phyloP scores from a whole-genome alignment of 495 filamentous ascomycete genomes.

The Penicillium coprophilum region DNA sequence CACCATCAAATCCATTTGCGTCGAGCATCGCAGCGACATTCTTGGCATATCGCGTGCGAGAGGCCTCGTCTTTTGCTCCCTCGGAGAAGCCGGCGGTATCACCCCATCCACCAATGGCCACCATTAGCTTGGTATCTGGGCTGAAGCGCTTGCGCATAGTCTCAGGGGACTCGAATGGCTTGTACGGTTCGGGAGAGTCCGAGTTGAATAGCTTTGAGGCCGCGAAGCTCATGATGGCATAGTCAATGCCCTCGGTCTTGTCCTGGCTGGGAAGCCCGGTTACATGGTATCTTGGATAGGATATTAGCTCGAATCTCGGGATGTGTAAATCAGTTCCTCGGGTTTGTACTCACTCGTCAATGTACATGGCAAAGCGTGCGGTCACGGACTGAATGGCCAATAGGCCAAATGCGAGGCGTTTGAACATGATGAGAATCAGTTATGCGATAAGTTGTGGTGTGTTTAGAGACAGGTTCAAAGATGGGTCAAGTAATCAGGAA shows the following conservation, averaged over 20 bases:
- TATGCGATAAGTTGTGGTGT: not conserved
- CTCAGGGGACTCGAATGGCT: conserved; percentile 60
- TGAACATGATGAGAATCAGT: conserved; percentile 27
- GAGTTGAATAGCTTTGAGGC: conserved; percentile 59
- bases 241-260: conserved; percentile 37
- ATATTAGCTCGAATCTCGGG: not conserved
- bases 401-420: conserved; percentile 31
- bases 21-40: conserved; percentile 65
- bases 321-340: not conserved
- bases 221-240: conserved; percentile 71
- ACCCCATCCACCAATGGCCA: conserved; percentile 76
- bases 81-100: conserved; percentile 61
- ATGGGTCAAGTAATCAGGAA: not conserved
- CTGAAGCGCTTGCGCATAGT: conserved; percentile 58
- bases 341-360: conserved; percentile 34
- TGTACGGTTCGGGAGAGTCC: conserved; percentile 42
- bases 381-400: conserved; percentile 35
- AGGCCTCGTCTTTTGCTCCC: conserved; percentile 54
- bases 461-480: not conserved
- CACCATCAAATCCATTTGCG: conserved; percentile 61
- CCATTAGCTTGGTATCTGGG: conserved; percentile 60
- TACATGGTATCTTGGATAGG: conserved; percentile 31
- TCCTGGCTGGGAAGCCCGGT: conserved; percentile 27
- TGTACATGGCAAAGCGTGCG: conserved; percentile 41
- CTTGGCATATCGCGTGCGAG: conserved; percentile 57